Evolutionary conservation across 2,329 filamentous ascomycete genomes (phyloP).

Genomic region (Parafenestella ontariensis): DNA sequence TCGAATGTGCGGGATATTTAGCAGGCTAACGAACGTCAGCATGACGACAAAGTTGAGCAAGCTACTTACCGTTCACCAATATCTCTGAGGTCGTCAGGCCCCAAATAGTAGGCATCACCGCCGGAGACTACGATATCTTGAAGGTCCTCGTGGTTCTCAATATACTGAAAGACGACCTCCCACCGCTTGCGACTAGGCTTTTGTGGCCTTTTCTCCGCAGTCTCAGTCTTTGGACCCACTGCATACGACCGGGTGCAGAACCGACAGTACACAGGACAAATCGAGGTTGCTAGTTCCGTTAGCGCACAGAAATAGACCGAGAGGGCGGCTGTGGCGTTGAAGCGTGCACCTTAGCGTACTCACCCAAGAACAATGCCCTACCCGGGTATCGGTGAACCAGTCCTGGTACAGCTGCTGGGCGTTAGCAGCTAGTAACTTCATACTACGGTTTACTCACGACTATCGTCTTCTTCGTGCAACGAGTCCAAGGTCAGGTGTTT

Average conservation of each 20-base stretch:
- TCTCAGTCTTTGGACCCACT: conserved; percentile 63
- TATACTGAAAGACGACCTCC: conserved; percentile 65
- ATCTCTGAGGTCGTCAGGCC: conserved; percentile 58
- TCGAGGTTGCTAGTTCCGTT: conserved; percentile 56
- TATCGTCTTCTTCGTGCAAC: conserved; percentile 64
- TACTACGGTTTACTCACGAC: conserved; percentile 37
- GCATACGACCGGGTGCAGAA: conserved; percentile 69
- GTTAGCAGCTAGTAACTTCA: conserved; percentile 4
- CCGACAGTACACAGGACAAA: conserved; percentile 69
- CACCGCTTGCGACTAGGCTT: conserved; percentile 57
- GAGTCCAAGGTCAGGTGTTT: conserved; percentile 64
- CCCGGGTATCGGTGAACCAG: conserved; percentile 70
- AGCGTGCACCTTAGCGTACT: conserved; percentile 18
- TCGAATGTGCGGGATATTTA: conserved; percentile 64
- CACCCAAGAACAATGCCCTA: conserved; percentile 68
- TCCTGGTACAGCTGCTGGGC: conserved; percentile 55
- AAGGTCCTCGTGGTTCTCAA: conserved; percentile 58
- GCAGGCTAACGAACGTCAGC: conserved; percentile 48
- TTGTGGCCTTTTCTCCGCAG: conserved; percentile 51
- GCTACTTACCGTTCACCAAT: conserved; percentile 57
- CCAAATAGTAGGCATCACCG: conserved; percentile 67
- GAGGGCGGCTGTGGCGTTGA: background rate
- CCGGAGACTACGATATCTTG: conserved; percentile 69
- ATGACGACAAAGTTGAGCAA: background rate
- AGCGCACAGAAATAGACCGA: background rate